Evolutionary conservation across 2,329 filamentous ascomycete genomes (phyloP).

Genomic region (Penicillium sp.): DNA sequence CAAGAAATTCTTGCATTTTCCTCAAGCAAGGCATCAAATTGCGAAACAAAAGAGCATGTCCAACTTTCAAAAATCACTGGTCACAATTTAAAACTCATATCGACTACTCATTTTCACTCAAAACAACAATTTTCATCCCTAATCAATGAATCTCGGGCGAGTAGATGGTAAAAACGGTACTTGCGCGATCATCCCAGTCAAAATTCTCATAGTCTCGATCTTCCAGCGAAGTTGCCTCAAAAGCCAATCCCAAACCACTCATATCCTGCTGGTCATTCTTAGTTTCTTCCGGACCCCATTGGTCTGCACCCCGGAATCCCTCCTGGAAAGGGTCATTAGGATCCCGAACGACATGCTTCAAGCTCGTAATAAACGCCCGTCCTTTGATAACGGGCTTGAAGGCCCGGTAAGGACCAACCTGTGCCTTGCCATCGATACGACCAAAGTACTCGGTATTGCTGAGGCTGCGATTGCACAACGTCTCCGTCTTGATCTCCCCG

Average conservation of each 20-base stretch:
- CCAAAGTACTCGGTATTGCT: neutral
- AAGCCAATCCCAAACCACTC: neutral
- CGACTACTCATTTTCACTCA: too few relatives aligned
- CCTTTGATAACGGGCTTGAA: constrained; percentile 5
- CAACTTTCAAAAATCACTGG: too few relatives aligned
- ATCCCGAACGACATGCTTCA: constrained; percentile 6
- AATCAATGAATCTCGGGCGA: too few relatives aligned
- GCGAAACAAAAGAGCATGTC: too few relatives aligned
- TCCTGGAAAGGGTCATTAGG: constrained; percentile 5
- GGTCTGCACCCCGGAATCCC: constrained; percentile 7
- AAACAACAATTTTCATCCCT: too few relatives aligned
- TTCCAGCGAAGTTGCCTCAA: too few relatives aligned
- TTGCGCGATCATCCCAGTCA: too few relatives aligned
- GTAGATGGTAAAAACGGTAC: too few relatives aligned
- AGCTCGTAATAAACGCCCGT: constrained; percentile 3
- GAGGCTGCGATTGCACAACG: constrained; percentile 1
- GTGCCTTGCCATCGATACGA: constrained; percentile 1
- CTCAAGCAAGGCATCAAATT: too few relatives aligned
- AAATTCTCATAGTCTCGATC: too few relatives aligned
- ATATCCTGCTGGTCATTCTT: neutral
- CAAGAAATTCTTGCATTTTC: too few relatives aligned
- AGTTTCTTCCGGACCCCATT: constrained; percentile 1
- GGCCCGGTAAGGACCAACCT: constrained; percentile 2
- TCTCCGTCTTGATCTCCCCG: constrained; percentile 1
- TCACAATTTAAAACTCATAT: too few relatives aligned